These are phyloP conservation scores for Yamadazyma laniorum DNA, from an alignment of 805 yeast species.

Conservation along the genomic window DNA sequence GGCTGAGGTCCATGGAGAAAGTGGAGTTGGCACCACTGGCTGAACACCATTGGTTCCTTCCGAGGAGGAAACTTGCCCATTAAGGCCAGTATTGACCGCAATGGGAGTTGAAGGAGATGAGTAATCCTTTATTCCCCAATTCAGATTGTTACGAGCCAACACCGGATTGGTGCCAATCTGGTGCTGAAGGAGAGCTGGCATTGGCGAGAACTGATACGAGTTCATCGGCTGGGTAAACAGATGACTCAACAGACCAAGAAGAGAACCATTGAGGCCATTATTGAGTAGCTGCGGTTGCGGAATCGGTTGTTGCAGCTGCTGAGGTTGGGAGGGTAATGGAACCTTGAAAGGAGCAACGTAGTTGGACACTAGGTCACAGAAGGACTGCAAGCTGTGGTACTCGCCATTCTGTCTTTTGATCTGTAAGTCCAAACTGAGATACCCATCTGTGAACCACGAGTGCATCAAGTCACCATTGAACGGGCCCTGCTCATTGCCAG, in stretches of 20 bases:
- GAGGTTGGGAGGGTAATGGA: conserved; percentile 44
- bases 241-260: conserved; percentile 7
- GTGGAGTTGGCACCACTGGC: conserved; percentile 26
- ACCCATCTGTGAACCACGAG: conserved; percentile 65
- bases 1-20: conserved; percentile 42
- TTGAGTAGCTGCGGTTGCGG: neutral
- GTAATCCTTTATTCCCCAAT: conserved; percentile 38
- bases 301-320: neutral
- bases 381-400: conserved; percentile 52
- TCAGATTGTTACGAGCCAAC: conserved; percentile 33
- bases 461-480: conserved; percentile 75
- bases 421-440: conserved; percentile 52
- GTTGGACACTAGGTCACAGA: conserved; percentile 49
- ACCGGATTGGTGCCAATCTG: conserved; percentile 29
- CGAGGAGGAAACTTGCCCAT: neutral
- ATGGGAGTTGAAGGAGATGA: conserved; percentile 12
- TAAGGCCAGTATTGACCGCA: conserved; percentile 6
- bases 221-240: conserved; percentile 6
- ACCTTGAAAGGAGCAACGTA: conserved; percentile 59
- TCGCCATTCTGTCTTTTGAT: conserved; percentile 60
- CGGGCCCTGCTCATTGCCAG: conserved; percentile 77
- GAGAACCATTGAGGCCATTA: conserved; percentile 3
- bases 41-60: conserved; percentile 1
- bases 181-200: conserved; percentile 36
- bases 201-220: conserved; percentile 6